Conservation (phyloP, 2,329 filamentous ascomycete genomes). For the Neopestalotiopsis clavispora region DNA sequence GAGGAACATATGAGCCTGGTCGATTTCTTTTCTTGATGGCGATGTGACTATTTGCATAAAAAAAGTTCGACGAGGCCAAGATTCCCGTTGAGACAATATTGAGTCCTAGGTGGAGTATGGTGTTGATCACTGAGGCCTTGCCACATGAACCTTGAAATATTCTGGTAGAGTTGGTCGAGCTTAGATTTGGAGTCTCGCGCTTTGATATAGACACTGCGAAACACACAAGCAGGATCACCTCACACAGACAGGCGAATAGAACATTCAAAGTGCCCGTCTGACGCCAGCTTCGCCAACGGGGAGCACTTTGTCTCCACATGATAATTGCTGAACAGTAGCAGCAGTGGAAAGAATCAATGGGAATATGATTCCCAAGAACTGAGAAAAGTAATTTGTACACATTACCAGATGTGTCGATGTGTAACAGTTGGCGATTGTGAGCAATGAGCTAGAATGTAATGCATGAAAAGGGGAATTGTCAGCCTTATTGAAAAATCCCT, state of each 20-base stretch:
- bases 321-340: background rate
- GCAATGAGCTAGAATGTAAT: too few relatives aligned
- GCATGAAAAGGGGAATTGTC: too few relatives aligned
- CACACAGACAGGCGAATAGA: background rate
- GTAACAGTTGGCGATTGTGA: too few relatives aligned
- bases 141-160: background rate
- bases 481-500: too few relatives aligned
- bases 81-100: constrained; percentile 17
- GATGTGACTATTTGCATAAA: constrained; percentile 25
- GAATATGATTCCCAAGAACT: too few relatives aligned
- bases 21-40: constrained; percentile 25
- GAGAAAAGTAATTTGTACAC: too few relatives aligned
- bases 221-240: background rate
- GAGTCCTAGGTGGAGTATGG: constrained; percentile 12
- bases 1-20: constrained; percentile 44
- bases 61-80: constrained; percentile 23
- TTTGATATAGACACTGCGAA: background rate
- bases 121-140: background rate
- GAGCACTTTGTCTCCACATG: background rate
- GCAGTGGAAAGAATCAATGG: too few relatives aligned
- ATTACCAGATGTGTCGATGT: too few relatives aligned
- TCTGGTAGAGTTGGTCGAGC: background rate
- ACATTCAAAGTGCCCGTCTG: background rate
- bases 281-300: background rate
- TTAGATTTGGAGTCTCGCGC: background rate